These are phyloP conservation scores for Arachis stenosperma DNA, from an alignment of 306 rosid genomes.

Conservation along the genomic window DNA sequence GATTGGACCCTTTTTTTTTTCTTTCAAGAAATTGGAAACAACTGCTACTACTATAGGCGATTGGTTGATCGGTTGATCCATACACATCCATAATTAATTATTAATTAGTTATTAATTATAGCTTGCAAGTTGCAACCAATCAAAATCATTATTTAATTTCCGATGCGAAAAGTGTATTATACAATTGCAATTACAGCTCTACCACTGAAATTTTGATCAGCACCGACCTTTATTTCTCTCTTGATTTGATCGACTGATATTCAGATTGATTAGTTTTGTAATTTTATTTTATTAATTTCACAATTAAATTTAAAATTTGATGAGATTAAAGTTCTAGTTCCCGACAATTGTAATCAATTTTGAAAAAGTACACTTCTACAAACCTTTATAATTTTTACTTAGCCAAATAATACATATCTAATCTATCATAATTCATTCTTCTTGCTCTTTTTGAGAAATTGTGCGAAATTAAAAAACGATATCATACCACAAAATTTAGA, in stretches of 20 bases:
- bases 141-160: conserved; percentile 3
- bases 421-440: neutral
- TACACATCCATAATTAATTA: conserved; percentile 2
- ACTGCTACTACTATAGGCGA: neutral
- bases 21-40: neutral
- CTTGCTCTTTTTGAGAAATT: neutral
- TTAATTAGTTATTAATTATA: neutral
- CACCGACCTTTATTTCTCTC: conserved; percentile 15
- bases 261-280: too few species aligned
- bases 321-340: too few species aligned
- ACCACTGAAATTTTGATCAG: neutral
- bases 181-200: neutral
- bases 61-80: conserved; percentile 33
- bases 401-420: too few species aligned
- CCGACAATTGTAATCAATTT: too few species aligned
- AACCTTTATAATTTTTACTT: too few species aligned
- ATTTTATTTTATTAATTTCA: too few species aligned
- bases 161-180: neutral
- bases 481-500: neutral
- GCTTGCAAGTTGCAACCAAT: conserved; percentile 6
- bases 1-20: neutral
- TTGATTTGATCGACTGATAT: neutral
- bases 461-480: neutral
- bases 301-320: too few species aligned
- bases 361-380: too few species aligned